Evolutionary conservation across 2,329 filamentous ascomycete species (phyloP), one percentile per base, ranked within the genome.

Genomic region (Nigrospora oryzae): DNA sequence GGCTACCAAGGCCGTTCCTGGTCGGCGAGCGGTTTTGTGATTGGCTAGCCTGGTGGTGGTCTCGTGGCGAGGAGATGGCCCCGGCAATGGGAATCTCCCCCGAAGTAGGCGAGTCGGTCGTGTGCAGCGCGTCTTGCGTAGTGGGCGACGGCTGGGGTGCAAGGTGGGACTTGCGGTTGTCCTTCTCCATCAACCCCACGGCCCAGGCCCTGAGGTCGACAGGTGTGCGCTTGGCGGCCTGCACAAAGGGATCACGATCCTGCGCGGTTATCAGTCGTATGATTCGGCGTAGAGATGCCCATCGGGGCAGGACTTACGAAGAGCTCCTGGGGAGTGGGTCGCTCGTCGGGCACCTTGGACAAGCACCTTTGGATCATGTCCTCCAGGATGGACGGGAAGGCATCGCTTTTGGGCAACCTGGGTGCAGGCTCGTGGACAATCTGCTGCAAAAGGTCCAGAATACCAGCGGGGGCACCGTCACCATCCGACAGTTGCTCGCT

Each of bases 291-390:
- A 10, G 4, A 2, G 23, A 10, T 28, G 23, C 23, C 23, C 34
- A 35, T 6, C 7, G 34, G 15, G 5, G 15, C 34, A 16, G 0
- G 10, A 67, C 86, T 66, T 74, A 95, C 89, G 67, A 87, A 96
- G 49, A 98, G 81, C 56, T 97, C 89, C 56, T 91, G 84, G 10
- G 93, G 93, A 5, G 93, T 97, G 42, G 91, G 93, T 43, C 93
- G 81, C 59, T 88, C 81, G 48, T 90, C 86, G 0, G 93, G 87
- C 49, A 86, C 82, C 70, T 98, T 98, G 64, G 84, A 83, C 53
- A 98, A 70, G 67, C 93, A 98, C 64, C 94, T 95, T 53, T 93
- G 89, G 47, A 97, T 91, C 81, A 97, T 95, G 53, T 97, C 89
- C 56, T 97, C 91, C 39, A 98, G 69, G 51, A 97, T 97, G 28